phyloP scores from a whole-genome alignment of 352 stramenopile species.

The Pilasporangium apinafurcum region DNA sequence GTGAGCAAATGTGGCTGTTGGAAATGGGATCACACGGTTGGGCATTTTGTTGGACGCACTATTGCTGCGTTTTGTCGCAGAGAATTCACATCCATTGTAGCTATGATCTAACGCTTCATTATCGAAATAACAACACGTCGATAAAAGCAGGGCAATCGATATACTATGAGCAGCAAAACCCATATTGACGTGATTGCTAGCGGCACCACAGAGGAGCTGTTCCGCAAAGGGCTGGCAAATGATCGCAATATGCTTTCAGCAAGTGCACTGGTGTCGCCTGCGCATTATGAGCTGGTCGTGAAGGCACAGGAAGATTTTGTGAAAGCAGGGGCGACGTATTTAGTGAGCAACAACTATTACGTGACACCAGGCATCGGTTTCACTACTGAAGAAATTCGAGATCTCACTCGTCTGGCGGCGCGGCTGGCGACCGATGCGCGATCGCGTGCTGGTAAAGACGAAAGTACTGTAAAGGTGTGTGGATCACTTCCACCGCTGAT shows the following conservation, averaged over 20 bases:
- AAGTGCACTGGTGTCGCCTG: slow-evolving; percentile 56
- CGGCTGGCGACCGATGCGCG: slow-evolving; percentile 53
- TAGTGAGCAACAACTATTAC: slow-evolving; percentile 88
- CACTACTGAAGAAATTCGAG: slow-evolving; percentile 57
- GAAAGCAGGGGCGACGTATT: slow-evolving; percentile 60
- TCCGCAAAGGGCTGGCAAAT: slow-evolving; percentile 75
- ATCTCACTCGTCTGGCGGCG: slow-evolving; percentile 56
- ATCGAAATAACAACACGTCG: too few species aligned
- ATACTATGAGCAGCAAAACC: not conserved
- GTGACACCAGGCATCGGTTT: slow-evolving; percentile 86
- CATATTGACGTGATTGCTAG: slow-evolving; percentile 67
- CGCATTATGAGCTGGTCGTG: slow-evolving; percentile 66
- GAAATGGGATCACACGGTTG: too few species aligned
- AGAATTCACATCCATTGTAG: too few species aligned
- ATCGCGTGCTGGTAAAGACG: slow-evolving; percentile 11
- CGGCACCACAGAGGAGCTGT: slow-evolving; percentile 86
- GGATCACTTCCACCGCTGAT: slow-evolving; percentile 89
- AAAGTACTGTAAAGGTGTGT: slow-evolving; percentile 47
- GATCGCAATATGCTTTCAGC: slow-evolving; percentile 90
- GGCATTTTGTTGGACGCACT: too few species aligned
- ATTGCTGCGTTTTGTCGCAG: too few species aligned
- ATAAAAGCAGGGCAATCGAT: not conserved
- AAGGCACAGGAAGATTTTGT: slow-evolving; percentile 74
- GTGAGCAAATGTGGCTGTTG: too few species aligned
- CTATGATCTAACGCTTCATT: slow-evolving; percentile 2